Conservation (phyloP, 2,329 filamentous ascomycete species). For the Diaporthe ampelina region DNA sequence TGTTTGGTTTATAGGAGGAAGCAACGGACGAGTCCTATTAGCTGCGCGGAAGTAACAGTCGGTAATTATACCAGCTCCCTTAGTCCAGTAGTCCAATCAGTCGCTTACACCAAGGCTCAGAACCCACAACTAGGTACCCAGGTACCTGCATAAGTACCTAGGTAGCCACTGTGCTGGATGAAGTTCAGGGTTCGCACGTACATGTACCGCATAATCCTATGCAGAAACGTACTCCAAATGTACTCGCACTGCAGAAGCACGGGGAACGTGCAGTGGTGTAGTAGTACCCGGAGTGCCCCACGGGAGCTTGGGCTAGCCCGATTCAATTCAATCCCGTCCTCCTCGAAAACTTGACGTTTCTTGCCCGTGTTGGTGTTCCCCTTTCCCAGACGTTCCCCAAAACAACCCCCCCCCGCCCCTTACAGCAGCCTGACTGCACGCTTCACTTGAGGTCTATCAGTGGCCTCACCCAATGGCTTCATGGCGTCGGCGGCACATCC, state of each 20-base stretch:
- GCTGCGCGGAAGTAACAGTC: not conserved
- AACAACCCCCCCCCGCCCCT: not conserved
- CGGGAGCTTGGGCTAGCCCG: slow-evolving; percentile 24
- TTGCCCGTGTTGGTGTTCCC: slow-evolving; percentile 6
- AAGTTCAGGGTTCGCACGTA: not conserved
- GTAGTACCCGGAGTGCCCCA: slow-evolving; percentile 21
- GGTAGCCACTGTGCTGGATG: too few species aligned
- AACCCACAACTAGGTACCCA: not conserved
- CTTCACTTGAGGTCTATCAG: slow-evolving; percentile 19
- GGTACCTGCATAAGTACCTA: not conserved
- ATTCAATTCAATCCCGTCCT: not conserved
- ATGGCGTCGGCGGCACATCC: slow-evolving; percentile 41
- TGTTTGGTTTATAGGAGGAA: not conserved
- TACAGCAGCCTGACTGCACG: not conserved
- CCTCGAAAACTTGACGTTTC: slow-evolving; percentile 25
- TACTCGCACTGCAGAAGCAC: not conserved
- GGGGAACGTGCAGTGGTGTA: slow-evolving; percentile 2
- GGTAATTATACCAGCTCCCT: not conserved
- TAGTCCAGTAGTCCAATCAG: not conserved
- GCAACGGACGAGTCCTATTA: not conserved
- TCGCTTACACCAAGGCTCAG: slow-evolving; percentile 1
- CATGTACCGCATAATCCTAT: too few species aligned
- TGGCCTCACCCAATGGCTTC: slow-evolving; percentile 41
- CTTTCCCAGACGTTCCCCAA: not conserved
- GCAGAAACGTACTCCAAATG: not conserved